phyloP scores from a whole-genome alignment of 805 yeast species.

The Ogataea nakhonphanomensis region DNA sequence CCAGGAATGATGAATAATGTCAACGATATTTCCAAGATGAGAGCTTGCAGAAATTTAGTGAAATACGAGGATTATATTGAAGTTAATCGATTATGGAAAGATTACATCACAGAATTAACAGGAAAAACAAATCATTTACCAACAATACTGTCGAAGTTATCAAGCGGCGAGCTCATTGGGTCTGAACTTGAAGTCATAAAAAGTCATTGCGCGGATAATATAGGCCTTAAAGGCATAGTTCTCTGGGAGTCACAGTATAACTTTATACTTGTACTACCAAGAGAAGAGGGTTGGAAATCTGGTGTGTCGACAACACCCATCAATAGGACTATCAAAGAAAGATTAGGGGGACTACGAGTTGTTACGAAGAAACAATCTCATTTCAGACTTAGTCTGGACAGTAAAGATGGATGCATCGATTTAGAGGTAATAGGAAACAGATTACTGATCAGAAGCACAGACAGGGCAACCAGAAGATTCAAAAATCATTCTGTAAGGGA shows the following conservation, averaged over 20 bases:
- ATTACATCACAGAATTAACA: slow-evolving; percentile 58
- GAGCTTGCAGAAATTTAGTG: slow-evolving; percentile 23
- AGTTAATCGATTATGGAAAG: slow-evolving; percentile 69
- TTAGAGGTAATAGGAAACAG: slow-evolving; percentile 79
- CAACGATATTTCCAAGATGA: slow-evolving; percentile 22
- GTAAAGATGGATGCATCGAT: slow-evolving; percentile 40
- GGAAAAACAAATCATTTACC: slow-evolving; percentile 28
- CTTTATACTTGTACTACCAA: slow-evolving; percentile 58
- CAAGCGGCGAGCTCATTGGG: slow-evolving; percentile 82
- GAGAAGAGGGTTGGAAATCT: slow-evolving; percentile 37
- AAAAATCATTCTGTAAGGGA: slow-evolving; percentile 64
- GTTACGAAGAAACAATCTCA: slow-evolving; percentile 66
- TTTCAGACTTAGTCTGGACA: slow-evolving; percentile 50
- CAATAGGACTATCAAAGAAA: slow-evolving; percentile 25
- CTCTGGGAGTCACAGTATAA: slow-evolving; percentile 79
- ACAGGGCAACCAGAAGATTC: slow-evolving; percentile 80
- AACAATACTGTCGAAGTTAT: slow-evolving; percentile 49
- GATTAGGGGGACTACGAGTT: slow-evolving; percentile 61
- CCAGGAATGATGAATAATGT: slow-evolving; percentile 19
- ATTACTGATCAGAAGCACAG: slow-evolving; percentile 69
- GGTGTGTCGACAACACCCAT: slow-evolving; percentile 16
- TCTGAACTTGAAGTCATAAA: slow-evolving; percentile 57
- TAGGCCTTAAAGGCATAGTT: slow-evolving; percentile 72
- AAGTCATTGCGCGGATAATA: slow-evolving; percentile 51
- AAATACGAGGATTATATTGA: slow-evolving; percentile 49